Evolutionary conservation across 805 yeast genomes (phyloP), one percentile per base, ranked within the genome.

Genomic region (Cephaloascus albidus): DNA sequence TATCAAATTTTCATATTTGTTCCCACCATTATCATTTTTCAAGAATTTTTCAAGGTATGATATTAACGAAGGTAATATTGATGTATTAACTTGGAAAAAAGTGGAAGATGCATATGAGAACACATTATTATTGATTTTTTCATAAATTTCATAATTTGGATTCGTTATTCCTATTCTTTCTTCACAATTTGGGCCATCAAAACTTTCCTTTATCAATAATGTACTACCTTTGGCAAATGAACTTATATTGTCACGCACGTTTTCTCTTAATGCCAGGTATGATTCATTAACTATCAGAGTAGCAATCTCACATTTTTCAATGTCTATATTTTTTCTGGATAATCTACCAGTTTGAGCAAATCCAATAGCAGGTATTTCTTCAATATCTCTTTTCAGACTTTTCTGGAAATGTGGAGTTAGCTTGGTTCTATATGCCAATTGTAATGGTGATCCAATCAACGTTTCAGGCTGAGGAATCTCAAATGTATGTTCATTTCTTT

Each of bases 1-100:
- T 4, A 68, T 52, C 23, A 68, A 46, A 40, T 59, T 52, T 28
- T 54, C 55, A 39, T 45, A 52, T 18, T 16, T 12, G 12, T 5
- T 14, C 20, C 8, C 27, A 8, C 8, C 36, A 5, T 38, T 12
- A 10, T 33, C 23, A 2, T 31, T 14, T 4, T 38, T 37, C 4
- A 36, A 23, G 23, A 41, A 36, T 1, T 38, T 32, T 19, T 52
- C 45, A 4, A 68, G 47, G 41, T 49, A 62, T 20, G 58, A 61
- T 4, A 68, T 41, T 10, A 66, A 57, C 2, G 43, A 38, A 2
- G 72, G 64, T 12, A 68, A 46, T 4, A 68, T 63, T 17, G 52
- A 48, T 30, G 55, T 52, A 44, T 68, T 68, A 39, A 52, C 58
- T 42, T 68, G 74, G 44, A 68, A 68, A 40, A 68, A 68, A 33